phyloP scores from a whole-genome alignment of 495 filamentous ascomycete species.

The Penicillium odoratum region DNA sequence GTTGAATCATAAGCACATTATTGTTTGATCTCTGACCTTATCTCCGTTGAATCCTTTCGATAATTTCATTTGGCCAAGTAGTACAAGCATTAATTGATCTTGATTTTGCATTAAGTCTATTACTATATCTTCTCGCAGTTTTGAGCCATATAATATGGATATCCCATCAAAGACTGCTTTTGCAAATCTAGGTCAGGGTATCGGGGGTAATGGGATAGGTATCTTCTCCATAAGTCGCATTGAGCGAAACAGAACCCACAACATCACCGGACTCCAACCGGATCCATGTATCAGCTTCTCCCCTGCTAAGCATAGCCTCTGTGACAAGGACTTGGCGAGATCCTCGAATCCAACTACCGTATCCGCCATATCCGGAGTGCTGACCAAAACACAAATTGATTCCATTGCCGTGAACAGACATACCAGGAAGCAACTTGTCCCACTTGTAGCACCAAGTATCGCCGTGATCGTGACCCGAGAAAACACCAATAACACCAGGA shows the following conservation, averaged over 20 bases:
- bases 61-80: too few species aligned
- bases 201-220: slow-evolving; percentile 12
- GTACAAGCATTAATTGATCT: too few species aligned
- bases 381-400: slow-evolving; percentile 62
- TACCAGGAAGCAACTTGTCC: slow-evolving; percentile 25
- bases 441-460: slow-evolving; percentile 57
- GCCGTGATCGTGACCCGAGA: slow-evolving; percentile 68
- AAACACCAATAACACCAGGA: slow-evolving; percentile 56
- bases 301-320: slow-evolving; percentile 4
- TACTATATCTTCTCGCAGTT: too few species aligned
- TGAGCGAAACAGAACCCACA: slow-evolving; percentile 20
- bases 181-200: not conserved
- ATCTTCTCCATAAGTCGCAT: slow-evolving; percentile 23
- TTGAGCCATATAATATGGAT: too few species aligned
- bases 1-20: too few species aligned
- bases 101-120: too few species aligned
- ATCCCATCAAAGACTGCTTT: too few species aligned
- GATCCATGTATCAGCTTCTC: slow-evolving; percentile 18
- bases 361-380: slow-evolving; percentile 68
- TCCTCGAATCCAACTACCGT: slow-evolving; percentile 64
- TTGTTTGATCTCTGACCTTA: too few species aligned
- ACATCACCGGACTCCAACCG: slow-evolving; percentile 19
- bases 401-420: slow-evolving; percentile 36
- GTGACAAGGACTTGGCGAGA: slow-evolving; percentile 28
- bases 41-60: too few species aligned